Percentiles rank a stretch among this genome's conserved stretches.
phyloP scores from a whole-genome alignment of 495 filamentous ascomycete species.

The Darksidea phi region DNA sequence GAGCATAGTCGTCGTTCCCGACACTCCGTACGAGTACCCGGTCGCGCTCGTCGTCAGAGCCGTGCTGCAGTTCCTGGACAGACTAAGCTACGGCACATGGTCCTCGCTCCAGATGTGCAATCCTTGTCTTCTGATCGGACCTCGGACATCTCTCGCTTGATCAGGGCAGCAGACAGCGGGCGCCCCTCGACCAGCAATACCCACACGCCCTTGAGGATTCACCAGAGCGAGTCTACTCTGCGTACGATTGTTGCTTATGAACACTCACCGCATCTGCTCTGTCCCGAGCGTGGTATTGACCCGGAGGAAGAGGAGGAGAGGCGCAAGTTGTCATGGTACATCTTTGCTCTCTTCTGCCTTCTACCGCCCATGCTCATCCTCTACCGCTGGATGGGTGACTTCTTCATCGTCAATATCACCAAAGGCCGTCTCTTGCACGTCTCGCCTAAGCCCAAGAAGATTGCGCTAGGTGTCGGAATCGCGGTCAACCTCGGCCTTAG shows the following conservation, averaged over 20 bases:
- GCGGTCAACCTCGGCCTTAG: slow-evolving; percentile 5
- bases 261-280: slow-evolving; percentile 25
- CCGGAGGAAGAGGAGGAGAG: slow-evolving; percentile 9
- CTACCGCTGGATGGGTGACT: slow-evolving; percentile 19
- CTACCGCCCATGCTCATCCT: slow-evolving; percentile 29
- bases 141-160: slow-evolving; percentile 13
- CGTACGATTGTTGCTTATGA: slow-evolving; percentile 8
- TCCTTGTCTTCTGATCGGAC: slow-evolving; percentile 8
- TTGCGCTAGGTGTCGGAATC: slow-evolving; percentile 14
- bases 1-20: background rate
- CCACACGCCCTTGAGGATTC: slow-evolving; percentile 6
- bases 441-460: slow-evolving; percentile 8
- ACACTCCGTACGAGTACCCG: background rate
- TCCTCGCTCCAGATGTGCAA: slow-evolving; percentile 15
- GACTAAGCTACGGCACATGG: slow-evolving; percentile 32
- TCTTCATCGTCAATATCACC: slow-evolving; percentile 2
- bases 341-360: slow-evolving; percentile 23
- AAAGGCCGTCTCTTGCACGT: slow-evolving; percentile 13
- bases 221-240: slow-evolving; percentile 2
- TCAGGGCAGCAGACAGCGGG: background rate
- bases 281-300: slow-evolving; percentile 10
- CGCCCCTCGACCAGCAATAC: slow-evolving; percentile 19
- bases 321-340: slow-evolving; percentile 13
- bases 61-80: slow-evolving; percentile 29
- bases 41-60: background rate